Evolutionary conservation across 2,329 filamentous ascomycete genomes (phyloP).

Genomic region (Dryadomyces sulphureus): DNA sequence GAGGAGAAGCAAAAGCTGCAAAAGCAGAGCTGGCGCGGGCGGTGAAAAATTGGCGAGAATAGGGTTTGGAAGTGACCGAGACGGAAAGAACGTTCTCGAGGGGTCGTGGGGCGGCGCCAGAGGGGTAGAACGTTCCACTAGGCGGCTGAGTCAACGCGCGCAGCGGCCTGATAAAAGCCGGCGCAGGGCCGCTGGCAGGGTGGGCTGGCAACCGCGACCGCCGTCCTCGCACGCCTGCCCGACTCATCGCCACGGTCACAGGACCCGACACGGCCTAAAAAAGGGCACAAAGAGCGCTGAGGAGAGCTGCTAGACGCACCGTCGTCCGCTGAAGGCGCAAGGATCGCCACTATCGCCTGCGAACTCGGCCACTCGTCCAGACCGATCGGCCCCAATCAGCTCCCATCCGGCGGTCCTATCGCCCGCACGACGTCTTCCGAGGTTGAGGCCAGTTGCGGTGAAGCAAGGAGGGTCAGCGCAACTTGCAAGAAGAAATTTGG

Average conservation of each 20-base stretch:
- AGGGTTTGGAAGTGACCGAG: neutral
- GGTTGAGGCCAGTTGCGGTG: too few relatives aligned
- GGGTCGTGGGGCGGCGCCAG: slow-evolving; percentile 7
- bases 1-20: neutral
- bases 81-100: slow-evolving; percentile 11
- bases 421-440: too few relatives aligned
- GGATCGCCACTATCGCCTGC: too few relatives aligned
- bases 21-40: neutral
- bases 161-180: slow-evolving; percentile 6
- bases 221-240: neutral
- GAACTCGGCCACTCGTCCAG: too few relatives aligned
- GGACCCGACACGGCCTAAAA: too few relatives aligned
- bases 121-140: slow-evolving; percentile 6
- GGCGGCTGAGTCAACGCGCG: slow-evolving; percentile 7
- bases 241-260: too few relatives aligned
- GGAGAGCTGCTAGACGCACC: too few relatives aligned
- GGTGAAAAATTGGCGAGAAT: neutral
- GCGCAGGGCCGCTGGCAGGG: neutral
- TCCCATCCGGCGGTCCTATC: too few relatives aligned
- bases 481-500: neutral
- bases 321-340: too few relatives aligned
- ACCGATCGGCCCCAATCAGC: too few relatives aligned
- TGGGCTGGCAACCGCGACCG: neutral
- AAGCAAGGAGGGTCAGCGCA: neutral
- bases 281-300: neutral